These are phyloP conservation scores for Corylus avellana DNA, from an alignment of 306 rosid genomes.

Conservation along the genomic window DNA sequence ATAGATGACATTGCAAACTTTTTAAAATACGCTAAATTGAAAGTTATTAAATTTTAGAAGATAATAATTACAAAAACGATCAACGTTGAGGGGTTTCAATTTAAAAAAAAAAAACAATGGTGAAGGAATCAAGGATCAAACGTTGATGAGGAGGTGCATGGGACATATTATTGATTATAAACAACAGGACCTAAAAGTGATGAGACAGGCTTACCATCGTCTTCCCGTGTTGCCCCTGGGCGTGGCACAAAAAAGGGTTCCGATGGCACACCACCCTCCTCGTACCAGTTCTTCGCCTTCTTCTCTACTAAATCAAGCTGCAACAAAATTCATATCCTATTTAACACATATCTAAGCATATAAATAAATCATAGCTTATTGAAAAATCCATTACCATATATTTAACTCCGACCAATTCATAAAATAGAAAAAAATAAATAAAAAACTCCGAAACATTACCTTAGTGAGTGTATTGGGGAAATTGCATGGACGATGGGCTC, in stretches of 20 bases:
- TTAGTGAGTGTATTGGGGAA: constrained; percentile 95
- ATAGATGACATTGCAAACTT: no score
- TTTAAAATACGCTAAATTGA: no score
- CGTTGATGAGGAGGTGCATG: no score
- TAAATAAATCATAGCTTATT: neutral
- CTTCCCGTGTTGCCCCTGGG: constrained; percentile 92
- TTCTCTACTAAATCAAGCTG: constrained; percentile 73
- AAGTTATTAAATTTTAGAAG: no score
- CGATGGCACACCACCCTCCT: constrained; percentile 81
- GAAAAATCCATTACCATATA: neutral
- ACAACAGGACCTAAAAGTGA: neutral
- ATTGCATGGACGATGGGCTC: constrained; percentile 95
- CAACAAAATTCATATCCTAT: constrained; percentile 5
- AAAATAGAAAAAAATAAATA: no score
- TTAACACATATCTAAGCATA: neutral
- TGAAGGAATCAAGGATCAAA: no score
- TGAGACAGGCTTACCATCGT: constrained; percentile 57
- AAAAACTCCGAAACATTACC: constrained; percentile 28
- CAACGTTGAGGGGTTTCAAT: no score
- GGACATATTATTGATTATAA: neutral
- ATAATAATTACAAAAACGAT: no score
- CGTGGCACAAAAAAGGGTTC: constrained; percentile 90
- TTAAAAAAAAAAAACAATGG: no score
- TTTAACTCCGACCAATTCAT: neutral
- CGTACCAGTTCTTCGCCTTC: constrained; percentile 78